Conservation (phyloP, 306 rosid genomes). For the Castanospermum australe region DNA sequence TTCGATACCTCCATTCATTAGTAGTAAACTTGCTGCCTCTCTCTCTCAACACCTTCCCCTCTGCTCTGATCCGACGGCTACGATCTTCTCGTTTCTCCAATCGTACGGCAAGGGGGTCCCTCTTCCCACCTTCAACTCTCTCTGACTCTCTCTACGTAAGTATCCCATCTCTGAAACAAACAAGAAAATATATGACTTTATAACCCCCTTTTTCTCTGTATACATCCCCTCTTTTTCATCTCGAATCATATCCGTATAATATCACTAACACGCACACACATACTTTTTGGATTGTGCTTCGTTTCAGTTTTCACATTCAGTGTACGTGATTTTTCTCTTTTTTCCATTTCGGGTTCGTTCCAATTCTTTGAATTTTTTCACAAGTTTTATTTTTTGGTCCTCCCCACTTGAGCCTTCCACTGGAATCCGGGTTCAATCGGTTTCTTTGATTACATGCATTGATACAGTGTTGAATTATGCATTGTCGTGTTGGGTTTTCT, state of each 20-base stretch:
- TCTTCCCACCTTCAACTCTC: background rate
- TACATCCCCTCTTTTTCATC: slow-evolving; percentile 20
- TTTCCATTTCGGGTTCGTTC: background rate
- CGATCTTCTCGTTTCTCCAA: slow-evolving; percentile 62
- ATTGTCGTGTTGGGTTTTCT: slow-evolving; percentile 1
- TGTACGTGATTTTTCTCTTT: slow-evolving; percentile 27
- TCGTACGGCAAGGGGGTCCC: slow-evolving; percentile 68
- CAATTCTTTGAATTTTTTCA: background rate
- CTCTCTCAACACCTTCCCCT: slow-evolving; percentile 16
- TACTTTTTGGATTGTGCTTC: slow-evolving; percentile 15
- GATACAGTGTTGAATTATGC: slow-evolving; percentile 32
- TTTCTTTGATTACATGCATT: slow-evolving; percentile 49
- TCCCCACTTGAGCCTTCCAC: background rate
- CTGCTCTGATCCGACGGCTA: slow-evolving; percentile 72
- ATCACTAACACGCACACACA: background rate
- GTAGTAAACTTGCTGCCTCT: slow-evolving; percentile 13
- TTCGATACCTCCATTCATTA: slow-evolving; percentile 37
- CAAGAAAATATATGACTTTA: slow-evolving; percentile 21
- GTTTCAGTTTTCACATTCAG: slow-evolving; percentile 27
- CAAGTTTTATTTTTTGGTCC: background rate
- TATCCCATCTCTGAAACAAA: slow-evolving; percentile 11
- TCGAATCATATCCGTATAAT: slow-evolving; percentile 26
- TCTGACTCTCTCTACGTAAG: slow-evolving; percentile 63
- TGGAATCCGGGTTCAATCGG: slow-evolving; percentile 20
- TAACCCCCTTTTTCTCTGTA: slow-evolving; percentile 29